phyloP scores from a whole-genome alignment of 2,329 filamentous ascomycete species.

The Xylaria sp. region DNA sequence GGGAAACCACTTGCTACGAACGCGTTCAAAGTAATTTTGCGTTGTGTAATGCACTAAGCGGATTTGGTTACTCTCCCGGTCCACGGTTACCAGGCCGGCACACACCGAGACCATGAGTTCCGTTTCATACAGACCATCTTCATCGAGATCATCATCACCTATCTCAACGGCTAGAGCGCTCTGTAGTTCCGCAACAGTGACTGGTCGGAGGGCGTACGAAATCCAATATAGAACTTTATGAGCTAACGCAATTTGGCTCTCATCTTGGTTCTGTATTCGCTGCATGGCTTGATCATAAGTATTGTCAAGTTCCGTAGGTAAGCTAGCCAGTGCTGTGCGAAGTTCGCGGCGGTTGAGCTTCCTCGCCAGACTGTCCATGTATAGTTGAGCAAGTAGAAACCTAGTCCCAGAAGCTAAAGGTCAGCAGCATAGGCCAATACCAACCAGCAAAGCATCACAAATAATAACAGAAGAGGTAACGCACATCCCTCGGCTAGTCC shows the following conservation, averaged over 20 bases:
- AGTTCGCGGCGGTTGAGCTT: not conserved
- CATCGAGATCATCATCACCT: not conserved
- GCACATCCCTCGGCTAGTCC: not conserved
- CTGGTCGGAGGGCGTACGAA: not conserved
- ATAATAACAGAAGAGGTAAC: not conserved
- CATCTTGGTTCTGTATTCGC: not conserved
- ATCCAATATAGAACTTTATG: not conserved
- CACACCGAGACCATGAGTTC: not conserved
- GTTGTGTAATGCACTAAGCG: not conserved
- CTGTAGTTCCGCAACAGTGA: not conserved
- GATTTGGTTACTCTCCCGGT: not conserved
- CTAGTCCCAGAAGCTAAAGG: not conserved
- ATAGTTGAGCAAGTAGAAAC: not conserved
- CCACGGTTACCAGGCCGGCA: not conserved
- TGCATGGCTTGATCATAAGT: not conserved
- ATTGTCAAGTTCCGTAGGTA: not conserved
- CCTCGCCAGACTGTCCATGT: not conserved
- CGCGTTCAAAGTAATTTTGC: not conserved
- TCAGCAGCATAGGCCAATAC: not conserved
- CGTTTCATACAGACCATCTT: not conserved
- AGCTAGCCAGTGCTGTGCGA: not conserved
- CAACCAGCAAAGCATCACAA: not conserved
- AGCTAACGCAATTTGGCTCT: not conserved
- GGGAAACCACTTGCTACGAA: not conserved
- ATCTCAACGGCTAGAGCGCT: not conserved